phyloP scores from a whole-genome alignment of 2,329 filamentous ascomycete species.

The Ophiostoma tasmaniense region DNA sequence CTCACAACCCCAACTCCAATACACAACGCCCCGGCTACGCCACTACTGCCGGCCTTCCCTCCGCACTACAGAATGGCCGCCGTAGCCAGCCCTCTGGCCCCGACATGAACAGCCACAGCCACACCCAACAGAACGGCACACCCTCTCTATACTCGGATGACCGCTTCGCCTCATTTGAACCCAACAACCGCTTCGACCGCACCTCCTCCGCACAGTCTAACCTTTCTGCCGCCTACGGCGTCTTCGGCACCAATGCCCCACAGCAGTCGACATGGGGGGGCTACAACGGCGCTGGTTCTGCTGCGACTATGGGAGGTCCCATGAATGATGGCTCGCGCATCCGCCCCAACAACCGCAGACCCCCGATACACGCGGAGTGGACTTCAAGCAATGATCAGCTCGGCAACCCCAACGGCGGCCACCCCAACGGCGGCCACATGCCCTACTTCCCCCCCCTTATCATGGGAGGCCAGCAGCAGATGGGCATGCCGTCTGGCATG shows the following conservation, averaged over 20 bases:
- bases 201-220: constrained; percentile 28
- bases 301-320: constrained; percentile 56
- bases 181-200: constrained; percentile 42
- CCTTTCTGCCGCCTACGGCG: constrained; percentile 33
- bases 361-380: constrained; percentile 54
- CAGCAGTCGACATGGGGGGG: constrained; percentile 61
- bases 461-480: constrained; percentile 17
- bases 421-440: constrained; percentile 12
- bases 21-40: constrained; percentile 55
- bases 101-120: constrained; percentile 70
- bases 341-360: constrained; percentile 43
- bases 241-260: constrained; percentile 37
- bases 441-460: constrained; percentile 17
- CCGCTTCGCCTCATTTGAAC: constrained; percentile 54
- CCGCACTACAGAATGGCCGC: constrained; percentile 43
- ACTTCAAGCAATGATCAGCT: constrained; percentile 19
- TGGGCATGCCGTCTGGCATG: constrained; percentile 31
- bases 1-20: constrained; percentile 54
- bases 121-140: constrained; percentile 53
- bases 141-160: constrained; percentile 64
- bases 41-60: constrained; percentile 43
- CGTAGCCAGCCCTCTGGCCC: constrained; percentile 45
- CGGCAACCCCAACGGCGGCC: constrained; percentile 11
- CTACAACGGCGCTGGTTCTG: constrained; percentile 47
- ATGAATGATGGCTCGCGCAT: constrained; percentile 56